Conservation (phyloP, 2,329 filamentous ascomycete species). For the Aspergillus aculeatinus region DNA sequence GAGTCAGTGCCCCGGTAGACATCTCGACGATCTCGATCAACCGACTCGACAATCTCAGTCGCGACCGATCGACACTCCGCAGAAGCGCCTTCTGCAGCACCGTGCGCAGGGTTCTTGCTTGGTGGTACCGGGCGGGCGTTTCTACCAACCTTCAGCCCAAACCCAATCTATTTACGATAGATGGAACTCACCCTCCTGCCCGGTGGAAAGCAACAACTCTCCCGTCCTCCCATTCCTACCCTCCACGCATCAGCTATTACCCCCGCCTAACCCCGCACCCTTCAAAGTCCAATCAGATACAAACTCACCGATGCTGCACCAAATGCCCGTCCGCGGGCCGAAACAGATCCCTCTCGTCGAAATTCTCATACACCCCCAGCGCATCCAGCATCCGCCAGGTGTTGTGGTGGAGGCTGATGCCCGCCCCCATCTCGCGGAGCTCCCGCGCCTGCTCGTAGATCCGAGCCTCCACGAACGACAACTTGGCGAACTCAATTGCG, state of each 20-base stretch:
- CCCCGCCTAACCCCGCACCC: too few species aligned
- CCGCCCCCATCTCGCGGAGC: conserved; percentile 14
- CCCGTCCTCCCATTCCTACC: conserved; percentile 15
- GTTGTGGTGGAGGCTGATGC: conserved; percentile 13
- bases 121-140: conserved; percentile 9
- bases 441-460: conserved; percentile 16
- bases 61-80: not conserved
- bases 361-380: conserved; percentile 11
- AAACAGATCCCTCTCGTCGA: conserved; percentile 9
- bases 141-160: not conserved
- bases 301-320: conserved; percentile 12
- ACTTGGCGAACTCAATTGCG: conserved; percentile 13
- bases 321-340: conserved; percentile 13
- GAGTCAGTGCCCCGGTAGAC: not conserved
- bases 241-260: too few species aligned
- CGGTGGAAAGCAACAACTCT: conserved; percentile 7
- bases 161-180: too few species aligned
- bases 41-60: conserved; percentile 7
- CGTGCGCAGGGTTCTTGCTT: conserved; percentile 13
- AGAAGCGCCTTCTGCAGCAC: conserved; percentile 14
- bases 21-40: conserved; percentile 1
- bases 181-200: conserved; percentile 1
- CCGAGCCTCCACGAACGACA: conserved; percentile 7
- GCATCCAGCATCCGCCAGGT: conserved; percentile 18
- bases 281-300: not conserved